phyloP scores from a whole-genome alignment of 495 filamentous ascomycete genomes.

The Daldinia childiae region DNA sequence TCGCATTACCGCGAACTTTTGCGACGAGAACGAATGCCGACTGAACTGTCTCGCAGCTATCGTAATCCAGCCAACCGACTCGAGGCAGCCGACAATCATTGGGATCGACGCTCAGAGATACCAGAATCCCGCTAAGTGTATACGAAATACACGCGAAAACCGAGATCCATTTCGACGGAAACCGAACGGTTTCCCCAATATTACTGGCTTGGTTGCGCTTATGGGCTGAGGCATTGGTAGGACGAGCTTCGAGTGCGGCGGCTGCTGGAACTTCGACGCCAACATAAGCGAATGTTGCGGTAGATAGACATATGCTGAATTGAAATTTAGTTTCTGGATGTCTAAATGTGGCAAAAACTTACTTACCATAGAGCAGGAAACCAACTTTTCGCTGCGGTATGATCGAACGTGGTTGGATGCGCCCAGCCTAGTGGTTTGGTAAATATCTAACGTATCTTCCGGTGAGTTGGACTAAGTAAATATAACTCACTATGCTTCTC shows the following conservation, averaged over 20 bases:
- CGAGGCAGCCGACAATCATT: slow-evolving; percentile 28
- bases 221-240: slow-evolving; percentile 1
- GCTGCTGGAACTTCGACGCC: slow-evolving; percentile 57
- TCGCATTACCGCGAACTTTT: slow-evolving; percentile 21
- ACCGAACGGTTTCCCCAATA: slow-evolving; percentile 46
- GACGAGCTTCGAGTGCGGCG: slow-evolving; percentile 53
- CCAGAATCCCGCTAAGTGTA: slow-evolving; percentile 37
- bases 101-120: slow-evolving; percentile 25
- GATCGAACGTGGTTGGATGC: slow-evolving; percentile 15
- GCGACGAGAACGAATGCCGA: slow-evolving; percentile 55
- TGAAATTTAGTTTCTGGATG: background rate
- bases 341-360: background rate
- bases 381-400: slow-evolving; percentile 30
- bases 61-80: slow-evolving; percentile 25
- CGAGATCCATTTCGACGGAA: slow-evolving; percentile 46
- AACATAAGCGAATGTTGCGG: slow-evolving; percentile 56
- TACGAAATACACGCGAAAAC: slow-evolving; percentile 46
- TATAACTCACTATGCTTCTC: background rate
- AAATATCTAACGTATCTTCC: background rate
- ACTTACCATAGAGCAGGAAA: slow-evolving; percentile 36
- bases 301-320: slow-evolving; percentile 51
- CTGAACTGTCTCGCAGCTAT: background rate
- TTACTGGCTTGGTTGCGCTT: slow-evolving; percentile 1
- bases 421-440: slow-evolving; percentile 28
- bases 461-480: background rate